phyloP scores from a whole-genome alignment of 306 rosid genomes.

The Quercus gilva region DNA sequence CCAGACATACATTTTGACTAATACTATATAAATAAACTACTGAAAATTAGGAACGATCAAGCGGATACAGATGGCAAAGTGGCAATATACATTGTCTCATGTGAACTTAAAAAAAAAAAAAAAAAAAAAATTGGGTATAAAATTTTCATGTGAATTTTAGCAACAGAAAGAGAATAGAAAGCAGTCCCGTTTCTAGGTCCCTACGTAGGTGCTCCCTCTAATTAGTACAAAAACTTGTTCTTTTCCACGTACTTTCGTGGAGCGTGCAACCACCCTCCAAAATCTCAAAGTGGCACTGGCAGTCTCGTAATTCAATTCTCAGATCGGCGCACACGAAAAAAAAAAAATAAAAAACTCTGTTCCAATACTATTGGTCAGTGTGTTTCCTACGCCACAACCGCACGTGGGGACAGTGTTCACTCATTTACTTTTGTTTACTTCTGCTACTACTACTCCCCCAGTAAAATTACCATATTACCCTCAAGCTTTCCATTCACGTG shows the following conservation, averaged over 20 bases:
- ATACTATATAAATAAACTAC: too few relatives aligned
- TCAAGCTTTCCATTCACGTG: background rate
- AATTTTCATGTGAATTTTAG: background rate
- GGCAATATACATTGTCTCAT: too few relatives aligned
- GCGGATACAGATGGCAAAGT: too few relatives aligned
- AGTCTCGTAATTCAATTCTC: background rate
- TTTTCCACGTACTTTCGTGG: background rate
- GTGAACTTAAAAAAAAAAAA: too few relatives aligned
- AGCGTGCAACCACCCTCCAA: background rate
- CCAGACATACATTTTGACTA: too few relatives aligned
- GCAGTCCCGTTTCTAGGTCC: too few relatives aligned
- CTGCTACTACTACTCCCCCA: too few relatives aligned
- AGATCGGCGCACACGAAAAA: background rate
- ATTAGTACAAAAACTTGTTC: too few relatives aligned
- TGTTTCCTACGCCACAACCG: background rate
- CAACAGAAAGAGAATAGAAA: too few relatives aligned
- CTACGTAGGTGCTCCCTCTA: too few relatives aligned
- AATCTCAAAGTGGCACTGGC: background rate
- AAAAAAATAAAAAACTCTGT: background rate
- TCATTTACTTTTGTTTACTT: background rate
- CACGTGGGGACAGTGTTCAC: slow-evolving; percentile 4
- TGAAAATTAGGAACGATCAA: too few relatives aligned
- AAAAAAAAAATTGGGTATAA: too few relatives aligned
- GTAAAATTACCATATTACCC: background rate
- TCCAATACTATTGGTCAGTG: background rate